Conservation (phyloP, 169 alveolate species). For the Babesia divergens region DNA sequence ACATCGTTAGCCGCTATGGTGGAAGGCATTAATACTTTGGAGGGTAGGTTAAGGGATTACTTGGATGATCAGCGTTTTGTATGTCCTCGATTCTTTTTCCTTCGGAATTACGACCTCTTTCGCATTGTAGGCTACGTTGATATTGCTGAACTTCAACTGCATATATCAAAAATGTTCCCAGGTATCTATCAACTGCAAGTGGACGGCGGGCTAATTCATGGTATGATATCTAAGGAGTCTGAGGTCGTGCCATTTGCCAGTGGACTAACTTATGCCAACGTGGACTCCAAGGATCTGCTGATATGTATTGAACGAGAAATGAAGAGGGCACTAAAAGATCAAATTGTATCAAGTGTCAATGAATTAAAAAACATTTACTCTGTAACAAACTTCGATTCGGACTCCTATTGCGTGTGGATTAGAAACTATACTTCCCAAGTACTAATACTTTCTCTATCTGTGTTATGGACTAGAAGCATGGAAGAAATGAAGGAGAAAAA, state of each 20-base stretch:
- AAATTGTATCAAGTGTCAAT: slow-evolving; percentile 78
- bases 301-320: slow-evolving; percentile 82
- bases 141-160: neutral
- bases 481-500: slow-evolving; percentile 67
- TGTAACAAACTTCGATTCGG: slow-evolving; percentile 25
- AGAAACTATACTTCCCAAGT: slow-evolving; percentile 84
- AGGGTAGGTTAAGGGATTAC: slow-evolving; percentile 94
- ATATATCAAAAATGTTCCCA: slow-evolving; percentile 92
- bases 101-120: slow-evolving; percentile 97
- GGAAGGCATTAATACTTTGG: slow-evolving; percentile 89
- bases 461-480: slow-evolving; percentile 84
- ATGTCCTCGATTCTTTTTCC: slow-evolving; percentile 98
- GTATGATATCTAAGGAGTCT: slow-evolving; percentile 86
- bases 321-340: slow-evolving; percentile 78
- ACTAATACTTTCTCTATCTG: slow-evolving; percentile 79
- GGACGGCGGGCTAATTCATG: slow-evolving; percentile 82
- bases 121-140: slow-evolving; percentile 97
- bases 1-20: slow-evolving; percentile 87
- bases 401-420: slow-evolving; percentile 62
- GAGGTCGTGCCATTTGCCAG: slow-evolving; percentile 81
- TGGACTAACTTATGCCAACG: slow-evolving; percentile 61
- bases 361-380: slow-evolving; percentile 73
- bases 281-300: slow-evolving; percentile 77
- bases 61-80: slow-evolving; percentile 94
- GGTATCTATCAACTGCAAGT: slow-evolving; percentile 87